These are phyloP conservation scores for Annulohypoxylon stygium DNA, from an alignment of 495 filamentous ascomycete species.

Conservation along the genomic window DNA sequence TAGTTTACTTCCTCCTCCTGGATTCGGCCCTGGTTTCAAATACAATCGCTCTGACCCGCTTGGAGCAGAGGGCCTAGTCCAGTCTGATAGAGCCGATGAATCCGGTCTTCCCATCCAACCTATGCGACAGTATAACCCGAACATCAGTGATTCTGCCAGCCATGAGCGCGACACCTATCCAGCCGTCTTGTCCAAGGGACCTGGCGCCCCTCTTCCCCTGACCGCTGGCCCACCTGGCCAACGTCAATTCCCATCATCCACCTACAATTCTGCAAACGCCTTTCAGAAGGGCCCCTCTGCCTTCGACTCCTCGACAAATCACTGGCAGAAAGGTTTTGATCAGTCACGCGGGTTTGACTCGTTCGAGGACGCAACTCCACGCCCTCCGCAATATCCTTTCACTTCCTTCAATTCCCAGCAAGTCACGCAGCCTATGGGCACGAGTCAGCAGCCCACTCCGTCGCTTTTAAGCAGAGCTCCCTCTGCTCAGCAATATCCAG, in stretches of 20 bases:
- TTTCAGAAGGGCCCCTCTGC: constrained; percentile 38
- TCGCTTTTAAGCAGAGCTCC: constrained; percentile 13
- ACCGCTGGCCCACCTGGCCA: constrained; percentile 63
- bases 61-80: constrained; percentile 12
- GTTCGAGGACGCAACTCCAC: constrained; percentile 27
- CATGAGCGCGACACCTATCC: constrained; percentile 33
- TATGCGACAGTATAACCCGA: constrained; percentile 3
- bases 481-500: neutral
- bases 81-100: constrained; percentile 30
- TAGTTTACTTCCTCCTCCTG: constrained; percentile 6
- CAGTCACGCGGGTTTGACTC: constrained; percentile 46
- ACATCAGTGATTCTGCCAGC: neutral
- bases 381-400: constrained; percentile 16
- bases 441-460: constrained; percentile 9
- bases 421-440: constrained; percentile 2
- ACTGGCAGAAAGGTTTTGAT: constrained; percentile 22
- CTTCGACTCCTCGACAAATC: constrained; percentile 40
- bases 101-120: constrained; percentile 16
- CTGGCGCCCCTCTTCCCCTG: constrained; percentile 59
- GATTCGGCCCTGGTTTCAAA: neutral
- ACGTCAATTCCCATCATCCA: constrained; percentile 53
- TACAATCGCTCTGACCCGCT: constrained; percentile 8
- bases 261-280: constrained; percentile 44
- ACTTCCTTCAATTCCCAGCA: constrained; percentile 2
- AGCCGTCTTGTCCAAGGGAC: constrained; percentile 46